Base-by-base conservation (phyloP, 805 yeast species). In the Teunomyces cretensis region DNA sequence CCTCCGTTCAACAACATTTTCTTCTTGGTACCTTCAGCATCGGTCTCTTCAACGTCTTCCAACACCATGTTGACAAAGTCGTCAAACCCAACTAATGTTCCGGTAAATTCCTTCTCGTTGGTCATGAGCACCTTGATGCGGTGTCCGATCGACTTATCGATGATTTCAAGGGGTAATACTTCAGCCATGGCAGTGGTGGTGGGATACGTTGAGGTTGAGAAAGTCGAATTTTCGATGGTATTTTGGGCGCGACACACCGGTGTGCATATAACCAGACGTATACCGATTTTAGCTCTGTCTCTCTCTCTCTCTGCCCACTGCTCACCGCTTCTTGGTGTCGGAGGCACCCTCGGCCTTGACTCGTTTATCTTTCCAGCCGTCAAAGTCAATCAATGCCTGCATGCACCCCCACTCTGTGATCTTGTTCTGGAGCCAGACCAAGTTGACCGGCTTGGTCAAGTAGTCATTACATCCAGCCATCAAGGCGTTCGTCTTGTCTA, bases 361-460 rank as follows among this genome's bases (percentile, higher is more conserved):
- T 13, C 38, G 27, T 6, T 35, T 19, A 13, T 46, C 53, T 42
- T 79, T 81, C 95, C 97, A 94, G 31, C 95, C 92, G 61, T 94
- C 97, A 64, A 86, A 92, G 65, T 92, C 96, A 62, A 92, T 91
- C 41, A 92, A 70, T 0, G 97, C 97, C 67, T 92, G 99, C 98
- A 92, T 92, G 65, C 98, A 92, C 0, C 99, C 98, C 98, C 98
- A 94, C 65, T 92, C 97, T 0, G 90, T 86, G 42, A 94, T 87
- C 66, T 94, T 94, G 59, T 88, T 88, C 57, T 90, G 88, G 39
- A 94, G 72, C 99, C 99, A 94, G 40, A 82, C 88, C 54, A 92
- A 72, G 55, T 90, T 92, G 7, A 94, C 98, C 0, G 99, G 99
- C 55, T 94, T 94, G 8, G 97, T 94, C 54, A 94, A 68, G 68